These are phyloP conservation scores for Pterocarpus macrocarpus DNA, from an alignment of 306 rosid genomes.

Conservation along the genomic window DNA sequence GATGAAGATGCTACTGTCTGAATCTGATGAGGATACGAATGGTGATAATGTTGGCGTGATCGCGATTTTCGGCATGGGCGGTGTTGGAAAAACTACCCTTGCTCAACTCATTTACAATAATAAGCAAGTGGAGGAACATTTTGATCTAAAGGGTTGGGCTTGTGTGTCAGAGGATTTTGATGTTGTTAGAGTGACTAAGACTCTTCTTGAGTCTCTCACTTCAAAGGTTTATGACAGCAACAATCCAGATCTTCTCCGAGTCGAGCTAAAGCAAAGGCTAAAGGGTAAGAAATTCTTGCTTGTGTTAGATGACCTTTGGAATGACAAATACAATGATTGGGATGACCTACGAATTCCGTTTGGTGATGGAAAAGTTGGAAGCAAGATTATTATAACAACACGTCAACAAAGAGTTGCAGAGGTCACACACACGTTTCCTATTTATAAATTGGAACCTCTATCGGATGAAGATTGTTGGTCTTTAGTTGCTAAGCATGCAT, in stretches of 20 bases:
- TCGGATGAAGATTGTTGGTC: conserved; percentile 53
- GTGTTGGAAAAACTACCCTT: conserved; percentile 21
- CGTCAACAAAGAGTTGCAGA: conserved; percentile 54
- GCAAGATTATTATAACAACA: conserved; percentile 59
- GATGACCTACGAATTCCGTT: conserved; percentile 46
- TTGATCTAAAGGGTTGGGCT: conserved; percentile 25
- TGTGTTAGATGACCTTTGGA: conserved; percentile 66
- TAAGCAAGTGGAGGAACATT: neutral
- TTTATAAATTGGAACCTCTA: conserved; percentile 39
- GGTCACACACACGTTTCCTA: conserved; percentile 51
- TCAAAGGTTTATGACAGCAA: too few relatives aligned
- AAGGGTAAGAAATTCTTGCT: conserved; percentile 51
- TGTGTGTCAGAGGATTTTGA: conserved; percentile 18
- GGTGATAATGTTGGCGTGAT: conserved; percentile 4
- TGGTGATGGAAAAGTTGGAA: conserved; percentile 50
- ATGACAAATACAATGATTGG: conserved; percentile 57
- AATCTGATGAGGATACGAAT: too few relatives aligned
- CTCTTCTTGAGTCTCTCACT: neutral
- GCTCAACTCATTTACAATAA: neutral
- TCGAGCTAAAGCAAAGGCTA: conserved; percentile 2
- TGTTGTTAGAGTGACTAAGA: neutral
- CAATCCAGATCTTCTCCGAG: neutral
- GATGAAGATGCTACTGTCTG: too few relatives aligned
- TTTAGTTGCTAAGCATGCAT: conserved; percentile 54
- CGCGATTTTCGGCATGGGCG: conserved; percentile 37